These are phyloP conservation scores for Priceomyces medius DNA, from an alignment of 805 yeast genomes.

Conservation along the genomic window DNA sequence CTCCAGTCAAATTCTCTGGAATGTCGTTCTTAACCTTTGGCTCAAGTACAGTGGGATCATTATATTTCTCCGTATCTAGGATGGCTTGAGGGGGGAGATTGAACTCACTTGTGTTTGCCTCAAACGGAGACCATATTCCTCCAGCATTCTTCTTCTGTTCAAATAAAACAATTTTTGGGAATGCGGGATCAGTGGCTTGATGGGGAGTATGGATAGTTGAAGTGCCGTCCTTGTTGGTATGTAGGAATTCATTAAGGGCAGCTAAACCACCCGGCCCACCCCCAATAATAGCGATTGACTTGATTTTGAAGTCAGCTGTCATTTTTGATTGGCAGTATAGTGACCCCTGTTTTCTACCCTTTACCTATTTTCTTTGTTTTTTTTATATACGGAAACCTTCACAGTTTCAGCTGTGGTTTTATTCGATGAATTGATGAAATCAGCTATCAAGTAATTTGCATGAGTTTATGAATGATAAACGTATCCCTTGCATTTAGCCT, in stretches of 20 bases:
- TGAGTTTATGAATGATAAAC: too few species aligned
- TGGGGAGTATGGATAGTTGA: slow-evolving; percentile 19
- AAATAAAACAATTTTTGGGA: slow-evolving; percentile 39
- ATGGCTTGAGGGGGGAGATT: slow-evolving; percentile 30
- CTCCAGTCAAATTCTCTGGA: slow-evolving; percentile 7
- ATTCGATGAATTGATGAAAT: too few species aligned
- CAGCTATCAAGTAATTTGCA: too few species aligned
- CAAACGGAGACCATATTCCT: slow-evolving; percentile 45
- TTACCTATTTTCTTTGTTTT: too few species aligned
- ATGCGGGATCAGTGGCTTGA: slow-evolving; percentile 21
- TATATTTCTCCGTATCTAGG: slow-evolving; percentile 27
- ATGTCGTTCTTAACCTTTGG: slow-evolving; percentile 18
- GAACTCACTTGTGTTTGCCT: slow-evolving; percentile 18
- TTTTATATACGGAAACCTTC: too few species aligned
- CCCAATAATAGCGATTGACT: slow-evolving; percentile 27
- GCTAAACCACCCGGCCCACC: slow-evolving; percentile 38
- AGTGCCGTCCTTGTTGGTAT: slow-evolving; percentile 27
- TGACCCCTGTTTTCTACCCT: not conserved
- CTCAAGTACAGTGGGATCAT: slow-evolving; percentile 32
- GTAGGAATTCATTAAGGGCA: slow-evolving; percentile 29
- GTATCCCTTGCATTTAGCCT: too few species aligned
- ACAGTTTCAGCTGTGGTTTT: too few species aligned
- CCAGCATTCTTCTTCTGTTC: slow-evolving; percentile 44
- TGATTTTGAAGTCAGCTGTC: slow-evolving; percentile 15
- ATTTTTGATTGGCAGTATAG: slow-evolving; percentile 1